These are phyloP conservation scores for Pichia sp. DNA, from an alignment of 1,139 yeast species.

Conservation along the genomic window DNA sequence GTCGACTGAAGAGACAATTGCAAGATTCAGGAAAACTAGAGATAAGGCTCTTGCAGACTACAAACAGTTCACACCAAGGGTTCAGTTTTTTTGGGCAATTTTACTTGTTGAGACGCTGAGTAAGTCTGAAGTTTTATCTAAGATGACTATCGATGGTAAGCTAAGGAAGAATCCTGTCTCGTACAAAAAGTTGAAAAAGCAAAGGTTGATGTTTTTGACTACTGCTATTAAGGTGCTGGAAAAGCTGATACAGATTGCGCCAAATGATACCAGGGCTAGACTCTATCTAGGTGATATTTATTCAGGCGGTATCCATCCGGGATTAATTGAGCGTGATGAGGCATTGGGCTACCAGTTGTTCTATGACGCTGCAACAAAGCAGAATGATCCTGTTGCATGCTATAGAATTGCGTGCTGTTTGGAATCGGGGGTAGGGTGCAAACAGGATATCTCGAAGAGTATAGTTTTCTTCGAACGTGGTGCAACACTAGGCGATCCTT, in stretches of 20 bases:
- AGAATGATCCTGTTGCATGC: slow-evolving; percentile 53
- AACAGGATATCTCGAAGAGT: slow-evolving; percentile 43
- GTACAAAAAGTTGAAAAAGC: slow-evolving; percentile 43
- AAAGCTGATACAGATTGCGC: slow-evolving; percentile 42
- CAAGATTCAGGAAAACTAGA: slow-evolving; percentile 29
- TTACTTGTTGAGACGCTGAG: slow-evolving; percentile 43
- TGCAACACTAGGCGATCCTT: slow-evolving; percentile 53
- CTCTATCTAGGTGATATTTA: slow-evolving; percentile 57
- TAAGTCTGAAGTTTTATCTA: slow-evolving; percentile 36
- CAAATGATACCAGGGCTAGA: slow-evolving; percentile 41
- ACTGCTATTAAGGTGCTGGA: slow-evolving; percentile 57
- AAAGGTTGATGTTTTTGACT: slow-evolving; percentile 49
- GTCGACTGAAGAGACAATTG: slow-evolving; percentile 22
- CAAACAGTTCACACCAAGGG: slow-evolving; percentile 35
- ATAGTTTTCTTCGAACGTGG: slow-evolving; percentile 52
- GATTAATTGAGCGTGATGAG: slow-evolving; percentile 51
- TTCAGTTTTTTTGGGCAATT: slow-evolving; percentile 51
- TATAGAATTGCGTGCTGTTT: slow-evolving; percentile 65
- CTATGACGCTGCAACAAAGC: slow-evolving; percentile 47
- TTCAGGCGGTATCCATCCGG: slow-evolving; percentile 47
- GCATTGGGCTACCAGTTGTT: slow-evolving; percentile 57
- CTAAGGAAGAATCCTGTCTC: slow-evolving; percentile 36
- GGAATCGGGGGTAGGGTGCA: slow-evolving; percentile 61
- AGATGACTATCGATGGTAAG: slow-evolving; percentile 44
- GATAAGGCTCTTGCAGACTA: slow-evolving; percentile 35